Conservation (phyloP, 2,329 filamentous ascomycete species). For the Sphaerostilbella broomeana region DNA sequence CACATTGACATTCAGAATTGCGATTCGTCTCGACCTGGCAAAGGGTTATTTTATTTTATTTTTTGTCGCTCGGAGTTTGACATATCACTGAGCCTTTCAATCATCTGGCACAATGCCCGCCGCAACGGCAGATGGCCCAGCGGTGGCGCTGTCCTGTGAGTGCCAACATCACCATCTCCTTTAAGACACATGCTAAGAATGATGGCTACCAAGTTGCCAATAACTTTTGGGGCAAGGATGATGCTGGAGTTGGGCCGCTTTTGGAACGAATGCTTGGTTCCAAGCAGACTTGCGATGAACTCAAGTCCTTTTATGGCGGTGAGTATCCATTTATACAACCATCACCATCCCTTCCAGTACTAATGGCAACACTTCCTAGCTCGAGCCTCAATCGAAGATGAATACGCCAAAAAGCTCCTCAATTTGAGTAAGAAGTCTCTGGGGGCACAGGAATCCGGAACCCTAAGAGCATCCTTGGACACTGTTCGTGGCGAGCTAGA, state of each 20-base stretch:
- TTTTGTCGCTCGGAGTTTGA: background rate
- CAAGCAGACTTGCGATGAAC: conserved; percentile 89
- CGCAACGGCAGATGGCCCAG: conserved; percentile 54
- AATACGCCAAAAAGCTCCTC: conserved; percentile 85
- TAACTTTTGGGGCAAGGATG: conserved; percentile 99
- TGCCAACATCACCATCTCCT: no score
- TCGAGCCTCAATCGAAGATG: conserved; percentile 90
- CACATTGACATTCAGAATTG: background rate
- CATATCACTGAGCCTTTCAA: background rate
- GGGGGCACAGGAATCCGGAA: conserved; percentile 80
- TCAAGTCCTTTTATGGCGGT: conserved; percentile 86
- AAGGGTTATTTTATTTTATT: background rate
- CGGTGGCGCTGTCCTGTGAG: conserved; percentile 63
- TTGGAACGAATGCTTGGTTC: conserved; percentile 91
- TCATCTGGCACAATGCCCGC: conserved; percentile 47
- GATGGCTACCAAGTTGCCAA: conserved; percentile 65
- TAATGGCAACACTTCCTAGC: conserved; percentile 41
- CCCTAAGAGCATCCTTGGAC: conserved; percentile 77
- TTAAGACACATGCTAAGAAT: conserved; percentile 15
- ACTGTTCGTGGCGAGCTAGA: conserved; percentile 84
- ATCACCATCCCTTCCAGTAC: background rate
- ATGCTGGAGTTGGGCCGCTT: conserved; percentile 87
- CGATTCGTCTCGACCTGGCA: background rate
- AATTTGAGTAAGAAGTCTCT: conserved; percentile 81
- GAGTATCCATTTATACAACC: conserved; percentile 23